Percentiles rank a stretch among this genome's conserved stretches.
phyloP scores from a whole-genome alignment of 192 early-diverging fungal genomes.

The Haplosporangium gracile region DNA sequence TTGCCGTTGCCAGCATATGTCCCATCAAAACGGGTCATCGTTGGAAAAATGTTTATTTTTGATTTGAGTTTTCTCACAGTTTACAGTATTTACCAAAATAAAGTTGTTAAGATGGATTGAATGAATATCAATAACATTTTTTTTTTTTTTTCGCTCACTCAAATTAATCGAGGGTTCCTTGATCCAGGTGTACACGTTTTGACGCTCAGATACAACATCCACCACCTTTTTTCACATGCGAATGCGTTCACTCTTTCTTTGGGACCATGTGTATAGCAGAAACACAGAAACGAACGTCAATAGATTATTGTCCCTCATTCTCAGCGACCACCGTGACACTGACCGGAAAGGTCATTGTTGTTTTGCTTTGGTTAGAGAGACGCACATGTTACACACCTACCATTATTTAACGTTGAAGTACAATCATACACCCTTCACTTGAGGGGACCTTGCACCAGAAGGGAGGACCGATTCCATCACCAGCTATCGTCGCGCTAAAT shows the following conservation, averaged over 20 bases:
- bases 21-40: background rate
- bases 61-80: conserved; percentile 3
- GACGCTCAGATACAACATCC: background rate
- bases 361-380: background rate
- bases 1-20: background rate
- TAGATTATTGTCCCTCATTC: background rate
- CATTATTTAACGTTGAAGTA: no score
- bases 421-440: background rate
- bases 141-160: background rate
- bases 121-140: background rate
- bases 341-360: no score
- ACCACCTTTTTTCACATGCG: background rate
- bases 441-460: background rate
- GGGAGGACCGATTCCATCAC: background rate
- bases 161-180: background rate
- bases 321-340: background rate
- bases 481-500: background rate
- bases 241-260: background rate
- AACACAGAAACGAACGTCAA: background rate
- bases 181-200: background rate
- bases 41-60: conserved; percentile 1
- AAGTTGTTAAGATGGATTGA: background rate
- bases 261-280: background rate
- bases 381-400: background rate
- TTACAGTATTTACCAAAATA: background rate